These are phyloP conservation scores for Ceratobasidium sp. DNA, from an alignment of 1,284 basidiomycete genomes.

Conservation along the genomic window DNA sequence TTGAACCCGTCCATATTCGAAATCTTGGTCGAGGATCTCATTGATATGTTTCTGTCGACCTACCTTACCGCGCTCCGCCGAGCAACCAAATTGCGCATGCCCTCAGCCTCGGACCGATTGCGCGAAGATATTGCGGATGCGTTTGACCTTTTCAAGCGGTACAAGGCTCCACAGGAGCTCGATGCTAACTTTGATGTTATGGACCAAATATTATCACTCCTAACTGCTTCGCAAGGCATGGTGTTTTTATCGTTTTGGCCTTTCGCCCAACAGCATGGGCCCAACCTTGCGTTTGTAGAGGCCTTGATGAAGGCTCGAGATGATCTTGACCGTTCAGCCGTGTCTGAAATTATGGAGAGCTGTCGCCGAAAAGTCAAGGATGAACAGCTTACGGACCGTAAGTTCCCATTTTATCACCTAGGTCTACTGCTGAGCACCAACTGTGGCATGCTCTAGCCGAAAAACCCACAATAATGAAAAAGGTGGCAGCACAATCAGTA, in stretches of 20 bases:
- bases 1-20: slow-evolving; percentile 94
- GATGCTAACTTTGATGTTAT: slow-evolving; percentile 89
- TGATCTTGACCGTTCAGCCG: slow-evolving; percentile 89
- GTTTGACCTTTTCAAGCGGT: slow-evolving; percentile 84
- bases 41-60: slow-evolving; percentile 91
- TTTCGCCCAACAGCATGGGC: slow-evolving; percentile 96
- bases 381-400: slow-evolving; percentile 86
- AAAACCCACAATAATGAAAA: slow-evolving; percentile 89
- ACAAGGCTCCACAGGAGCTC: slow-evolving; percentile 86
- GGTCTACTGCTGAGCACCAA: slow-evolving; percentile 29
- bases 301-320: slow-evolving; percentile 89
- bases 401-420: slow-evolving; percentile 58
- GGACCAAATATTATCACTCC: slow-evolving; percentile 85
- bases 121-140: slow-evolving; percentile 84
- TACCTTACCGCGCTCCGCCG: slow-evolving; percentile 93
- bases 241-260: slow-evolving; percentile 95
- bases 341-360: slow-evolving; percentile 95
- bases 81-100: slow-evolving; percentile 90
- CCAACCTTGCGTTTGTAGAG: slow-evolving; percentile 93
- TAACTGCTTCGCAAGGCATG: slow-evolving; percentile 93
- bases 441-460: slow-evolving; percentile 63
- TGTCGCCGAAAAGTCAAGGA: slow-evolving; percentile 93
- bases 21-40: slow-evolving; percentile 91
- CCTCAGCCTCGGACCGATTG: slow-evolving; percentile 85
- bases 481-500: slow-evolving; percentile 79